Evolutionary conservation across 208 protist genomes (phyloP).

Genomic region (Trypanosoma conorhini): DNA sequence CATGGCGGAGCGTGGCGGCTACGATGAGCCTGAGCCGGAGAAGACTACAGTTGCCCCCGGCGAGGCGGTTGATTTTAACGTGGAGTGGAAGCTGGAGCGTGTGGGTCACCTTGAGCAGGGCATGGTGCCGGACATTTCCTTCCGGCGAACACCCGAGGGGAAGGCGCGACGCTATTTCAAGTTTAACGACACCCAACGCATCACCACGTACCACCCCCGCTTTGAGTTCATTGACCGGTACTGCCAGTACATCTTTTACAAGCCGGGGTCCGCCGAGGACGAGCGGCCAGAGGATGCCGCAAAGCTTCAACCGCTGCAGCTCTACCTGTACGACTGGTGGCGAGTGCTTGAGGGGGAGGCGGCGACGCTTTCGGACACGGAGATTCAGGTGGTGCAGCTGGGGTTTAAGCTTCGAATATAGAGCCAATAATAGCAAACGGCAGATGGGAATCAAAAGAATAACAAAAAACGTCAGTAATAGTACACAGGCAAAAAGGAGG

Average conservation of each 20-base stretch:
- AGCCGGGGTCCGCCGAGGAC: constrained; percentile 56
- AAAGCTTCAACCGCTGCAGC: constrained; percentile 35
- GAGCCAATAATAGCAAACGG: neutral
- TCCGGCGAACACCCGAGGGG: constrained; percentile 44
- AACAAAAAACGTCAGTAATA: neutral
- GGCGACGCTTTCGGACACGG: constrained; percentile 71
- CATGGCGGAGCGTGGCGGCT: constrained; percentile 65
- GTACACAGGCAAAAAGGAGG: neutral
- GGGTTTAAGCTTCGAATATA: constrained; percentile 33
- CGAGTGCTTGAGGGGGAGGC: constrained; percentile 44
- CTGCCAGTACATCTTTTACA: constrained; percentile 84
- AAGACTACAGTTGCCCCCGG: constrained; percentile 22
- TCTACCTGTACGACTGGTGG: constrained; percentile 74
- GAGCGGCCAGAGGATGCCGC: constrained; percentile 30
- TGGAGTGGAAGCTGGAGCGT: constrained; percentile 53
- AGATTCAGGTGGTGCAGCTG: constrained; percentile 78
- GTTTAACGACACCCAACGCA: constrained; percentile 70
- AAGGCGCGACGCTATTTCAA: constrained; percentile 54
- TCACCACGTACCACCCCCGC: constrained; percentile 56
- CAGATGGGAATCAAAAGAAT: neutral
- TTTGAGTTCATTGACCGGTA: constrained; percentile 83
- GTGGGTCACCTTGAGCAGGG: constrained; percentile 41
- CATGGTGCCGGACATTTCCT: constrained; percentile 35
- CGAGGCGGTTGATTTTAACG: constrained; percentile 54
- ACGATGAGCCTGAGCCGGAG: constrained; percentile 42